A percentile compares a stretch with the other conserved stretches of the same genome.
Evolutionary conservation across 2,329 filamentous ascomycete species (phyloP).

Genomic region (Xylaria sp.): DNA sequence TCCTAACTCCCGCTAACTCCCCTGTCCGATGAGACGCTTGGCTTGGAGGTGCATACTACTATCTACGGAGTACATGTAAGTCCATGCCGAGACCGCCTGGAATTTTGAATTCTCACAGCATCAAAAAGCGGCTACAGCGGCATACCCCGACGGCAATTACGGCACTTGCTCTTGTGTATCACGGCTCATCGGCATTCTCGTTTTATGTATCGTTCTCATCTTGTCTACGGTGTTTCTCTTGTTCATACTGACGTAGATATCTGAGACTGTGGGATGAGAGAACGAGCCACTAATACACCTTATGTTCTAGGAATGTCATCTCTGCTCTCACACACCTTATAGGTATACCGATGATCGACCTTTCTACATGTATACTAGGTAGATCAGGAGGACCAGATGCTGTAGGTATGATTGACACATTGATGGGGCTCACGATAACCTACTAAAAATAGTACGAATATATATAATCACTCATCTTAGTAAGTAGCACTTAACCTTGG

Average conservation of each 20-base stretch:
- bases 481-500: too few relatives aligned
- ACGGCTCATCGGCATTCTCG: neutral
- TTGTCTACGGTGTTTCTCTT: neutral
- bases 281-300: too few relatives aligned
- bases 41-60: neutral
- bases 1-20: neutral
- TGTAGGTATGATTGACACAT: neutral
- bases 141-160: conserved; percentile 25
- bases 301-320: too few relatives aligned
- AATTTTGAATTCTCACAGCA: conserved; percentile 9
- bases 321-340: neutral
- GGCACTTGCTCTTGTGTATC: neutral
- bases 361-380: neutral
- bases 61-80: too few relatives aligned
- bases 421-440: neutral
- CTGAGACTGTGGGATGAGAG: too few relatives aligned
- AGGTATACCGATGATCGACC: neutral
- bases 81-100: neutral
- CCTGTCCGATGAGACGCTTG: neutral
- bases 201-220: neutral
- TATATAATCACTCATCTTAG: neutral
- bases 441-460: conserved; percentile 3
- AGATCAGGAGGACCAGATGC: too few relatives aligned
- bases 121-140: conserved; percentile 25
- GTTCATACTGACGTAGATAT: neutral